Evolutionary conservation across 805 yeast species (phyloP).

Genomic region (Ogataea saltuana): DNA sequence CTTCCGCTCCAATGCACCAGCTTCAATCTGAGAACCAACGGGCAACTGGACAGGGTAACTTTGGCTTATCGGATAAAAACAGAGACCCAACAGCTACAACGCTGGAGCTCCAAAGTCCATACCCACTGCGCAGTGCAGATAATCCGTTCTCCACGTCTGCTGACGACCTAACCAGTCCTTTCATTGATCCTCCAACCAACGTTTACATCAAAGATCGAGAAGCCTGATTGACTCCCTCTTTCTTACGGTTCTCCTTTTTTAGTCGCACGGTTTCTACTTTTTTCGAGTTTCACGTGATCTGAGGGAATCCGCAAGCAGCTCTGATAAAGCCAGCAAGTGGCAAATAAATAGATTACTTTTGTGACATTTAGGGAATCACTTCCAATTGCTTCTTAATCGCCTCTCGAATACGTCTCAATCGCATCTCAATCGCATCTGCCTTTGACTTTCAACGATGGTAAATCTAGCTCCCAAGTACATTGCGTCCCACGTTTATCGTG

Average conservation of each 20-base stretch:
- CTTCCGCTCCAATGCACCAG: neutral
- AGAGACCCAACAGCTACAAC: neutral
- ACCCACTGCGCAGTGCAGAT: conserved; percentile 3
- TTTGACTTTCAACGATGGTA: conserved; percentile 17
- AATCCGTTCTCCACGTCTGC: conserved; percentile 1
- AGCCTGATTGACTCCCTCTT: too few relatives aligned
- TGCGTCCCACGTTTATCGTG: conserved; percentile 25
- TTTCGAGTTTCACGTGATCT: too few relatives aligned
- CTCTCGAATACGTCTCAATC: too few relatives aligned
- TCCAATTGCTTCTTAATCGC: too few relatives aligned
- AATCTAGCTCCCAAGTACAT: conserved; percentile 27
- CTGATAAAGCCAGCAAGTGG: too few relatives aligned
- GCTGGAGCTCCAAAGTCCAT: conserved; percentile 2
- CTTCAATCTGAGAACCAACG: neutral
- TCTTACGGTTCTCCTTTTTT: too few relatives aligned
- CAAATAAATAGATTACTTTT: too few relatives aligned
- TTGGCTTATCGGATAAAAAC: neutral
- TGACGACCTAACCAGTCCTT: neutral
- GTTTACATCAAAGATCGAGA: conserved; percentile 1
- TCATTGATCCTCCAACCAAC: conserved; percentile 1
- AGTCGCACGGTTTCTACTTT: too few relatives aligned
- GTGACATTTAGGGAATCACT: too few relatives aligned
- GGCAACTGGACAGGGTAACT: conserved; percentile 3
- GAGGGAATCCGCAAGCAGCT: too few relatives aligned
- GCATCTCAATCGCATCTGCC: neutral